phyloP scores from a whole-genome alignment of 2,329 filamentous ascomycete species.

The Boeremia lycopersici region DNA sequence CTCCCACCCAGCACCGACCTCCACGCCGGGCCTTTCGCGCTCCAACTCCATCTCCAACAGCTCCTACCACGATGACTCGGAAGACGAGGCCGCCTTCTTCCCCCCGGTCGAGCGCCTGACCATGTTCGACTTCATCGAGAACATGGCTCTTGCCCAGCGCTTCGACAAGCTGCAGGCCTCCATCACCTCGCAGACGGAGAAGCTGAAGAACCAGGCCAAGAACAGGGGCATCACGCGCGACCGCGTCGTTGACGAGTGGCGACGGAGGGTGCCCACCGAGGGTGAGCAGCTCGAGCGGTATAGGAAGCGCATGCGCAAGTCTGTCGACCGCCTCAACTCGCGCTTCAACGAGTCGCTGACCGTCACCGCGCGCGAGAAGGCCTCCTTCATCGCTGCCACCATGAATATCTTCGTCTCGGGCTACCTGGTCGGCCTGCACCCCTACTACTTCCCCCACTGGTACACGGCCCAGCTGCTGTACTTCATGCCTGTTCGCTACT shows the following conservation, averaged over 20 bases:
- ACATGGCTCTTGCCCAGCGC: conserved; percentile 85
- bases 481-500: conserved; percentile 96
- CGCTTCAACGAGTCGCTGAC: conserved; percentile 89
- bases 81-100: conserved; percentile 70
- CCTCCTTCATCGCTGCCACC: conserved; percentile 94
- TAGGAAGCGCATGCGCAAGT: conserved; percentile 81
- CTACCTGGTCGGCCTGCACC: conserved; percentile 85
- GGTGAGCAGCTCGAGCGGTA: conserved; percentile 95
- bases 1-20: conserved; percentile 55
- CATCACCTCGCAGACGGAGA: conserved; percentile 81
- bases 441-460: conserved; percentile 89
- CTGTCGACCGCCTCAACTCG: conserved; percentile 83
- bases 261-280: conserved; percentile 80
- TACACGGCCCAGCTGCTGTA: conserved; percentile 87
- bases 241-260: conserved; percentile 91
- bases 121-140: conserved; percentile 92
- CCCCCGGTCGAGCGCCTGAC: conserved; percentile 88
- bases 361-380: conserved; percentile 89
- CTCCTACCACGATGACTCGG: conserved; percentile 86
- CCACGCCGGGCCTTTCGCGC: conserved; percentile 69
- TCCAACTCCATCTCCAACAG: conserved; percentile 82
- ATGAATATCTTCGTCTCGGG: conserved; percentile 98
- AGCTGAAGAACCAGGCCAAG: conserved; percentile 82
- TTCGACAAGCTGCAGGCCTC: conserved; percentile 89
- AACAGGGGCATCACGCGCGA: conserved; percentile 80